Conservation (phyloP, 306 rosid genomes). For the Sphenostylis stenocarpa region DNA sequence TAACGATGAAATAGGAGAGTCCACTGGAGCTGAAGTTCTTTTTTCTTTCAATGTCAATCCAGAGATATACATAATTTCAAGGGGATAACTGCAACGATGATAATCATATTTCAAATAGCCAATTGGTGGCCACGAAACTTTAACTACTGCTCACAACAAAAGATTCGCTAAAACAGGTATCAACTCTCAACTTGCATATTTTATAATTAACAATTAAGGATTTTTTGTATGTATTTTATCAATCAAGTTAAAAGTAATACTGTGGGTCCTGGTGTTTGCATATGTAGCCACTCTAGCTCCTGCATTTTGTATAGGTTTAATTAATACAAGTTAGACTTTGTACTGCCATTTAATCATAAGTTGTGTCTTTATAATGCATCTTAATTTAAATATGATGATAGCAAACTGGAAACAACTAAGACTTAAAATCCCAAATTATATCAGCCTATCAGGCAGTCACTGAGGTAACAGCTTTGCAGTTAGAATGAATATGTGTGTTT, state of each 20-base stretch:
- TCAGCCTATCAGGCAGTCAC: background rate
- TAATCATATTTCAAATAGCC: background rate
- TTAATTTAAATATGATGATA: background rate
- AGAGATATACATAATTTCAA: background rate
- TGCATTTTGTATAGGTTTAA: background rate
- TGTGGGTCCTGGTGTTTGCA: slow-evolving; percentile 7
- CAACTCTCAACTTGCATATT: background rate
- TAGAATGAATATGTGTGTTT: too few species aligned
- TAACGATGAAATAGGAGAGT: background rate
- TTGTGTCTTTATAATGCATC: background rate
- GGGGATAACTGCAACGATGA: background rate
- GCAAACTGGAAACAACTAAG: background rate
- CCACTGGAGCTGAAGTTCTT: background rate
- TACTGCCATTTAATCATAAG: background rate
- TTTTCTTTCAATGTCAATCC: background rate
- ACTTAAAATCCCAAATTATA: background rate
- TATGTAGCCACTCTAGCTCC: background rate
- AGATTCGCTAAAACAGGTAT: background rate
- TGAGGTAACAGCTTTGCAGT: background rate
- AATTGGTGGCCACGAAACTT: background rate
- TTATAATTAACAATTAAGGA: background rate
- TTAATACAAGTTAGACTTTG: background rate
- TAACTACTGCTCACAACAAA: background rate
- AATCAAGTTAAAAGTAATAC: slow-evolving; percentile 1
- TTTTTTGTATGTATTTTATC: background rate